Evolutionary conservation across 2,329 filamentous ascomycete genomes (phyloP), one percentile per base, ranked within the genome.

Genomic region (Westerdykella ornata): DNA sequence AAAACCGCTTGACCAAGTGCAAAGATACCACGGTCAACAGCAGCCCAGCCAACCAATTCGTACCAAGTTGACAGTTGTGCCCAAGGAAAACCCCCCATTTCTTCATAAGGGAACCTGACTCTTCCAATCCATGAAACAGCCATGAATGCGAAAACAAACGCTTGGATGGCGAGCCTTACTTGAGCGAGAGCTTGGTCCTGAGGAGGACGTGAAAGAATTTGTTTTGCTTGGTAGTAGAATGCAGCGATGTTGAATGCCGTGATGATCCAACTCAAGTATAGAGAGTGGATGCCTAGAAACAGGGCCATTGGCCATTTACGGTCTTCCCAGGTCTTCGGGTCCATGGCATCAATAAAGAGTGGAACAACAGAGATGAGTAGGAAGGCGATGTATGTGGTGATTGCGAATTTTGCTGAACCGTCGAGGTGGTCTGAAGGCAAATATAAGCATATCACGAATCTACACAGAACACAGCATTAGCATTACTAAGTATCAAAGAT

Each of bases 261-360:
- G 29, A 39, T 33, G 8, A 34, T 39, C 37, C 37, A 39, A 29
- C 37, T 39, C 26, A 39, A 14, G 29, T 33, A 34, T n/a, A 18
- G 17, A 14, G 37, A 33, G 18, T 39, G 37, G 6, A 39, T 20
- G 11, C 37, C 37, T n/a, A 39, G 33, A 12, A 34, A 39, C 26
- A 39, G 17, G 22, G 15, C 37, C 28, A 39, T 14, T 18, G 15
- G n/a, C 37, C 15, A 18, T 14, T 30, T 4, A 6, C 37, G 37
- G 6, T 39, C 29, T 11, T 15, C 22, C 12, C 4, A 18, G 11
- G 6, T 34, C 6, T 14, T 3, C 29, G 29, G 13, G 2, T 18
- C 14, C 12, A 15, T 18, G 29, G 37, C 37, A 17, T 39, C 37
- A 14, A 9, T 22, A 34, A 39, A 22, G 13, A 39, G 15, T 3